phyloP scores from a whole-genome alignment of 1,139 yeast species.

The Geotrichum candidum region DNA sequence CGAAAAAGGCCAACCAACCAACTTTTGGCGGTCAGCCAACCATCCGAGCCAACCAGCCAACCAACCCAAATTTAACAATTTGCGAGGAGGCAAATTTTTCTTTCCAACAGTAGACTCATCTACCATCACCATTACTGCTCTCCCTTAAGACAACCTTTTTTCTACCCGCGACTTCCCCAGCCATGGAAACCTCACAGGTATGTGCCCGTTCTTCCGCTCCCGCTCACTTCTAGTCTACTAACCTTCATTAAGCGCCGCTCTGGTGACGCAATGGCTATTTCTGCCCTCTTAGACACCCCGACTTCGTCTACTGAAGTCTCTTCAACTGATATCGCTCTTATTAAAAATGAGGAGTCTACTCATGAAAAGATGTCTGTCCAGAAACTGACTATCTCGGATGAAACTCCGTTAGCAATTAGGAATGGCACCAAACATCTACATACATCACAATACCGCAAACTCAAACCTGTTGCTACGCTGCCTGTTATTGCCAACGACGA shows the following conservation, averaged over 20 bases:
- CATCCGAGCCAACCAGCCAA: neutral
- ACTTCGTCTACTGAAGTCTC: neutral
- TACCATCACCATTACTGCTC: neutral
- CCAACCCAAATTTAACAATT: neutral
- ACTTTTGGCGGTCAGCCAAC: neutral
- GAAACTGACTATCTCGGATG: neutral
- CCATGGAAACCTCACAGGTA: slow-evolving; percentile 10
- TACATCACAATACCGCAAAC: neutral
- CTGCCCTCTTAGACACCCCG: slow-evolving; percentile 21
- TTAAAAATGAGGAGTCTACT: neutral
- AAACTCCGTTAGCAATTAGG: neutral
- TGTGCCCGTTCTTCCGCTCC: neutral
- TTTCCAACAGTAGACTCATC: neutral
- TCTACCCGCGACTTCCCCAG: neutral
- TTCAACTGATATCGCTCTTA: neutral
- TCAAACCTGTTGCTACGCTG: slow-evolving; percentile 2
- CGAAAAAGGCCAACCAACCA: neutral
- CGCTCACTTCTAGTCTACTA: neutral
- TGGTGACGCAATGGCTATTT: slow-evolving; percentile 29
- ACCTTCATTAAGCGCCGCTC: slow-evolving; percentile 16
- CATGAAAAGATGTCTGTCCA: neutral
- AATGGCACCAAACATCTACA: neutral
- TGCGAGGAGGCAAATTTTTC: neutral
- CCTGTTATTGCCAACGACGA: slow-evolving; percentile 16
- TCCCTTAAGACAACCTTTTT: neutral